Conservation (phyloP, 2,329 filamentous ascomycete species). For the Clonostachys chloroleuca region DNA sequence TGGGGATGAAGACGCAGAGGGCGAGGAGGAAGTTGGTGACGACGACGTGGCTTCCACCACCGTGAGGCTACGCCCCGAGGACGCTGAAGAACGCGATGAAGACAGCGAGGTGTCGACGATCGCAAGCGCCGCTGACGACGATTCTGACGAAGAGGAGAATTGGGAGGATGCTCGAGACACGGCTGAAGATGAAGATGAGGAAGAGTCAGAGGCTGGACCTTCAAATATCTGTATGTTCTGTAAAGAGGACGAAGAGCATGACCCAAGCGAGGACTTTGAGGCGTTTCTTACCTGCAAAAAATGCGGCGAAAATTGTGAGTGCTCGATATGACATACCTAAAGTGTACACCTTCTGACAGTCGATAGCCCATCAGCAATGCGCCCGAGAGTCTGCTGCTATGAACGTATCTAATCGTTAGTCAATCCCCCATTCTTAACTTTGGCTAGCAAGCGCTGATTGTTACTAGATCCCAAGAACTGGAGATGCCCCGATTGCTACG, state of each 20-base stretch:
- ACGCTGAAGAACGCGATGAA: conserved; percentile 26
- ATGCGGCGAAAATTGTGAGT: conserved; percentile 79
- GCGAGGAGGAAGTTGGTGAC: conserved; percentile 23
- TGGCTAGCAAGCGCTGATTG: background rate
- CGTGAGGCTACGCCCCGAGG: too few relatives aligned
- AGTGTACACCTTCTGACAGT: conserved; percentile 28
- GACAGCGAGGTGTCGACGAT: conserved; percentile 38
- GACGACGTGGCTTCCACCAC: conserved; percentile 15
- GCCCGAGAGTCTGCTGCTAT: conserved; percentile 59
- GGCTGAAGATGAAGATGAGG: conserved; percentile 48
- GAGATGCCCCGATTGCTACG: conserved; percentile 46
- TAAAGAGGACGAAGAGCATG: conserved; percentile 75
- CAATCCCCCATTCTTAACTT: background rate
- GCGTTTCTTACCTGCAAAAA: conserved; percentile 70
- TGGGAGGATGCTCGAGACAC: conserved; percentile 41
- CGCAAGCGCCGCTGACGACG: conserved; percentile 47
- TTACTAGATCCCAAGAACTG: conserved; percentile 34
- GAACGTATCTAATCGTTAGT: conserved; percentile 24
- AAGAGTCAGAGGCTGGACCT: conserved; percentile 49
- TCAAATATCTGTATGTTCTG: conserved; percentile 64
- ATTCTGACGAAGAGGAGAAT: conserved; percentile 42
- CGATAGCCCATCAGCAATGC: conserved; percentile 83
- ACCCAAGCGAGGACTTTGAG: conserved; percentile 78
- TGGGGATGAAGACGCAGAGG: conserved; percentile 16
- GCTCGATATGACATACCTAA: background rate